A percentile compares a stretch with the other conserved stretches of the same genome.
Conservation (phyloP, 2,329 filamentous ascomycete genomes). For the Ascochyta fabae region DNA sequence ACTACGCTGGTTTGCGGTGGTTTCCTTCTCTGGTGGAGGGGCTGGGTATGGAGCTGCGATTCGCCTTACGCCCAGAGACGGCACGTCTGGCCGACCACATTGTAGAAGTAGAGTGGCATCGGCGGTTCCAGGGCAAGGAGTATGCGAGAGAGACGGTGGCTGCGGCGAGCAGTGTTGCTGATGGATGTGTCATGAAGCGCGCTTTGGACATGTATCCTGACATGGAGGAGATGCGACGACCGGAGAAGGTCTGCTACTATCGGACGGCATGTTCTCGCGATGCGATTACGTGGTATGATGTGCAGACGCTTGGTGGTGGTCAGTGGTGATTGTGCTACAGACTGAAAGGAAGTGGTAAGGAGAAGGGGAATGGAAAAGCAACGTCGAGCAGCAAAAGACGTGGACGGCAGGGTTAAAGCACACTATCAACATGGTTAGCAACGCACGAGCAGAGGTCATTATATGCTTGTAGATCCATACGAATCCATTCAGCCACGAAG, state of each 20-base stretch:
- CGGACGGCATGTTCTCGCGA: background rate
- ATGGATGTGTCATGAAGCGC: background rate
- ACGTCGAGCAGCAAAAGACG: too few species aligned
- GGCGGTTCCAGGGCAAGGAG: background rate
- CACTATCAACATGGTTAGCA: background rate
- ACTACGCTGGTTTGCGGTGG: background rate
- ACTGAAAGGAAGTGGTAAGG: too few species aligned
- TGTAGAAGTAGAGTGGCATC: background rate
- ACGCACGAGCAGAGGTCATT: background rate
- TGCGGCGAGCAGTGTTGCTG: background rate
- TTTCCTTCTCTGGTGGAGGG: background rate
- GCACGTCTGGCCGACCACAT: background rate
- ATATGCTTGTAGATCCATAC: too few species aligned
- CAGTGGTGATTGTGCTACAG: background rate
- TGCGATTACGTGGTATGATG: background rate
- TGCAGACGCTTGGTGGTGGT: conserved; percentile 3
- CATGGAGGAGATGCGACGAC: background rate
- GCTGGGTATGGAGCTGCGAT: background rate
- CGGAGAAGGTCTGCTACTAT: background rate
- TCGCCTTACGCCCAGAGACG: background rate
- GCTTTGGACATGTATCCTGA: background rate
- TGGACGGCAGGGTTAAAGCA: too few species aligned
- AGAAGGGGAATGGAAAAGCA: background rate
- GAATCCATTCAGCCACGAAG: background rate
- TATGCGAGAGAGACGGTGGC: background rate